Conservation (phyloP, 192 early-diverging fungal species). For the Coemansia sp. region DNA sequence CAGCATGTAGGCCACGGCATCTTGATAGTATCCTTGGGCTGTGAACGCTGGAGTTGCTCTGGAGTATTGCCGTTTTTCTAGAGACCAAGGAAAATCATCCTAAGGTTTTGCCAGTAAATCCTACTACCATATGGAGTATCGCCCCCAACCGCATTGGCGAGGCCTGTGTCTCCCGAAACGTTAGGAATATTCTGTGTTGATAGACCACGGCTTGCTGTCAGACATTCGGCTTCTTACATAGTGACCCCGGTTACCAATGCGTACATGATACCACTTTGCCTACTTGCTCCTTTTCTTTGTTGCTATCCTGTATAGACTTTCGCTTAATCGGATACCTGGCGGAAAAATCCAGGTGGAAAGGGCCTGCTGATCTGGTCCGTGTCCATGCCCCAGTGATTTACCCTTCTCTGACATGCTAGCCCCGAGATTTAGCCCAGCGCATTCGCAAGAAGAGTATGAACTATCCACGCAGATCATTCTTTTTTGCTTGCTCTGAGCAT, state of each 20-base stretch:
- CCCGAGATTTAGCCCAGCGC: not conserved
- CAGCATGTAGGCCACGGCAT: too few relatives aligned
- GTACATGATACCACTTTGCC: not conserved
- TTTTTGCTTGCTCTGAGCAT: not conserved
- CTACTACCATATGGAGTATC: too few relatives aligned
- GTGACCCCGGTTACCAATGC: not conserved
- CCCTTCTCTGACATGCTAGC: not conserved
- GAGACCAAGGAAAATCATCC: too few relatives aligned
- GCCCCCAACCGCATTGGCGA: too few relatives aligned
- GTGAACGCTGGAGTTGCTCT: too few relatives aligned
- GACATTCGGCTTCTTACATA: too few relatives aligned
- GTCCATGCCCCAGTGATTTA: not conserved
- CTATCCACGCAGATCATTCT: slow-evolving; percentile 1
- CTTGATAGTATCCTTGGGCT: too few relatives aligned
- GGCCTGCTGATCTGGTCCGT: not conserved
- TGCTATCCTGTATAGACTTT: not conserved
- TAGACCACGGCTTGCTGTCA: too few relatives aligned
- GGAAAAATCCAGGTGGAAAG: not conserved
- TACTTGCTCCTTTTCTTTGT: not conserved
- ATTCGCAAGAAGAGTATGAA: not conserved
- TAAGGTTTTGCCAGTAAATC: too few relatives aligned
- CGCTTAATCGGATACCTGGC: not conserved
- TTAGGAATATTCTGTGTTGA: too few relatives aligned
- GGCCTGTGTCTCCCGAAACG: too few relatives aligned
- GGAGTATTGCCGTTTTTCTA: too few relatives aligned